Evolutionary conservation across 148 eudicot genomes (phyloP).

Genomic region (Spergularia marina): DNA sequence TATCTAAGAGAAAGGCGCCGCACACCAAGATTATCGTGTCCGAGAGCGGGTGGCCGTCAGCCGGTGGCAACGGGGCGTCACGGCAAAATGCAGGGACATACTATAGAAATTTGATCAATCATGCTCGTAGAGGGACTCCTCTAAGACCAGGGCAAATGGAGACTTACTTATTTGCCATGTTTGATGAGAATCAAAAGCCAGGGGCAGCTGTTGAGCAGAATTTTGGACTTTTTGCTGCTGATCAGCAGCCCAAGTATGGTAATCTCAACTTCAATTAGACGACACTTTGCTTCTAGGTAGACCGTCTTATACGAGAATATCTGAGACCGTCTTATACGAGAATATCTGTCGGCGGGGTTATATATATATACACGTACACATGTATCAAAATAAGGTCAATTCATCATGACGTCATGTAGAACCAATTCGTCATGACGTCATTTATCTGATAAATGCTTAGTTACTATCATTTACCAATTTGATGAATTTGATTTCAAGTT

Average conservation of each 20-base stretch:
- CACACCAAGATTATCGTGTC: constrained; percentile 16
- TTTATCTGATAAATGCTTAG: too few species aligned
- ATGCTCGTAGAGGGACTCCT: constrained; percentile 39
- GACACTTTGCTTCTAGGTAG: neutral
- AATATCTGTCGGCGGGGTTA: too few species aligned
- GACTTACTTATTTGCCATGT: constrained; percentile 42
- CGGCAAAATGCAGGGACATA: constrained; percentile 29
- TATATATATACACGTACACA: too few species aligned
- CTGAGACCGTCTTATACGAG: too few species aligned
- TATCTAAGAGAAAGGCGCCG: constrained; percentile 15
- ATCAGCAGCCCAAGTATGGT: constrained; percentile 31
- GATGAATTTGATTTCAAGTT: too few species aligned
- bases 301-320: too few species aligned
- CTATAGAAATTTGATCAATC: constrained; percentile 32
- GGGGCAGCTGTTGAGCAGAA: constrained; percentile 26
- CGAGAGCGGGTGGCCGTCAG: constrained; percentile 30
- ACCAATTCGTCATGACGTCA: too few species aligned
- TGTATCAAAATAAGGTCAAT: too few species aligned
- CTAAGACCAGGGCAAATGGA: constrained; percentile 22
- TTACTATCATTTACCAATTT: too few species aligned
- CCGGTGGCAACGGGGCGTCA: constrained; percentile 20
- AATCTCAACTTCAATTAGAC: constrained; percentile 15
- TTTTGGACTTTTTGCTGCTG: constrained; percentile 39
- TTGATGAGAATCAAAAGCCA: constrained; percentile 33
- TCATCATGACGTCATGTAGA: too few species aligned